Evolutionary conservation across 176 grass and related monocot genomes (phyloP).

Genomic region (Carex parvula): DNA sequence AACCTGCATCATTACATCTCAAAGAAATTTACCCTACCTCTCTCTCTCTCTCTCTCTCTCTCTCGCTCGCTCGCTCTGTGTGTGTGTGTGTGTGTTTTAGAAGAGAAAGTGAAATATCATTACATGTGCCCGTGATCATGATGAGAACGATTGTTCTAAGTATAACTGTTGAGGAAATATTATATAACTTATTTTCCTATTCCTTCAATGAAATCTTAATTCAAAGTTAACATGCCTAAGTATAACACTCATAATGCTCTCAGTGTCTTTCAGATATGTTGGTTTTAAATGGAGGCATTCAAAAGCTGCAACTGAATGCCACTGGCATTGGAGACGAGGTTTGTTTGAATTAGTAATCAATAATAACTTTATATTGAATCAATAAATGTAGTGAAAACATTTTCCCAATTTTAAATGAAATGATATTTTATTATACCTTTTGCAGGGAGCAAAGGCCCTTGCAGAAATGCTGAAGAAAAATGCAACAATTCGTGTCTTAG

Average conservation of each 20-base stretch:
- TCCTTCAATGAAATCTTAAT: conserved; percentile 14
- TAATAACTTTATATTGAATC: neutral
- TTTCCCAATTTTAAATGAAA: neutral
- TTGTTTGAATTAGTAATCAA: conserved; percentile 15
- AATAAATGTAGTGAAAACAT: neutral
- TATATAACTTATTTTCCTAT: neutral
- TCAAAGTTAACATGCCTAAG: conserved; percentile 32
- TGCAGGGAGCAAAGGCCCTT: conserved; percentile 86
- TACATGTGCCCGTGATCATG: neutral
- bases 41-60: no score
- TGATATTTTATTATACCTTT: conserved; percentile 22
- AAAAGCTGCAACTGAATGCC: conserved; percentile 91
- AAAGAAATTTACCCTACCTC: no score
- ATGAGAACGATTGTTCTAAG: neutral
- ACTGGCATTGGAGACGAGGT: conserved; percentile 93
- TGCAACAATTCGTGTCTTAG: conserved; percentile 63
- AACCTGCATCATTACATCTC: no score
- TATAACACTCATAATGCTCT: conserved; percentile 65
- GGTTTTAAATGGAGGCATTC: conserved; percentile 71
- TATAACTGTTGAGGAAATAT: neutral
- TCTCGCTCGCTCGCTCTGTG: no score
- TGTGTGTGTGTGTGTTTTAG: neutral
- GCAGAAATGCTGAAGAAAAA: conserved; percentile 87
- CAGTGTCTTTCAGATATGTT: conserved; percentile 99
- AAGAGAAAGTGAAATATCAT: neutral